Base-by-base conservation (phyloP, 305 asterid genomes). In the Ajuga reptans region DNA sequence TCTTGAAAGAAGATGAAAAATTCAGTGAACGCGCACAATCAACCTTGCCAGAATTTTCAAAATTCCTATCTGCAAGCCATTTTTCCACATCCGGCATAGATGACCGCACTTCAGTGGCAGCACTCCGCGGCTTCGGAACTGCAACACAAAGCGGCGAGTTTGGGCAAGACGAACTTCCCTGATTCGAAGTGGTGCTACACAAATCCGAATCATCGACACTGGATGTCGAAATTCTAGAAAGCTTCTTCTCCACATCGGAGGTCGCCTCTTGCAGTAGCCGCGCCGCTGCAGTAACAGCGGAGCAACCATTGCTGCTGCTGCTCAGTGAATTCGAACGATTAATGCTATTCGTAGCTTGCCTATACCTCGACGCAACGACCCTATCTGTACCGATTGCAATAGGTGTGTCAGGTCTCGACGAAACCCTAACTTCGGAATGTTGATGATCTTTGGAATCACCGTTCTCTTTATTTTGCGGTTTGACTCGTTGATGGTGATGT, bases 221-320 rank as follows among this genome's bases (percentile, higher is more conserved):
- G 34, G 85, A 75, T 16, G 78, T 76, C 4, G 82, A 84, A 56
- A 79, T 70, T 62, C 82, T 78, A 1, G 83, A 73, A 55, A 77
- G 72, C 74, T 77, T 85, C 66, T 76, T 81, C 31, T 79, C 83
- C 57, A 62, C 80, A 46, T 77, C 84, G 27, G 84, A 75, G 49
- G 89, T 86, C 69, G 86, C 92, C 80, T 87, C 94, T 46, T 81
- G 96, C 80, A 89, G 70, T 12, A 93, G 79, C 82, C 90, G 80
- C 15, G 89, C 81, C 11, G 98, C 98, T 2, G 87, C 85, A 2
- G 81, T 73, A 12, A 79, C 85, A 9, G 80, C 58, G 24, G 77
- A 45, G 72, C 75, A 72, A 8, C 74, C 82, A 45, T 41, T 76
- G 12, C 67, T 71, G 78, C 80, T 74, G 39, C 77, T 69, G 11